Percentiles rank a stretch among this genome's conserved stretches.
These are phyloP conservation scores for Amylocarpus encephaloides DNA, from an alignment of 2,329 filamentous ascomycete species.

Conservation along the genomic window DNA sequence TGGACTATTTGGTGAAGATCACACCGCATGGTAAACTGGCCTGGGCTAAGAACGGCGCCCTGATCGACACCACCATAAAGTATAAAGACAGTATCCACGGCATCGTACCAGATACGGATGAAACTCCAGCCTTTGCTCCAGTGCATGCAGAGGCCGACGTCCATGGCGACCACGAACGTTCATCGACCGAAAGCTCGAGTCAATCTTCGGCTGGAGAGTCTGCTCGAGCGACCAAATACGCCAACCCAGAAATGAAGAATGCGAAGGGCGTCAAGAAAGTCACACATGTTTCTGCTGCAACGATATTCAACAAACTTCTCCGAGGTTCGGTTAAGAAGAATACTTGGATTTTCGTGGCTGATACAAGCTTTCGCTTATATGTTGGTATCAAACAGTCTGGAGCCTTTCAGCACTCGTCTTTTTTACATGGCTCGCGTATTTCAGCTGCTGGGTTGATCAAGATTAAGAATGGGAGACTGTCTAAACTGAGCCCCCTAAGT, in stretches of 20 bases:
- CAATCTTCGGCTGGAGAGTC: slow-evolving; percentile 40
- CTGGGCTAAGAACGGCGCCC: slow-evolving; percentile 76
- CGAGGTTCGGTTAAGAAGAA: slow-evolving; percentile 76
- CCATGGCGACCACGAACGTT: slow-evolving; percentile 11
- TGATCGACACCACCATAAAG: slow-evolving; percentile 68
- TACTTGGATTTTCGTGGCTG: slow-evolving; percentile 90
- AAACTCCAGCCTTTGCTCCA: slow-evolving; percentile 46
- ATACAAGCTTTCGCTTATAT: slow-evolving; percentile 79
- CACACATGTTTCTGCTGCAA: slow-evolving; percentile 62
- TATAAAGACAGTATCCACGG: slow-evolving; percentile 77
- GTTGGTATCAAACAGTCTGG: slow-evolving; percentile 86
- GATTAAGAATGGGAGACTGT: slow-evolving; percentile 73
- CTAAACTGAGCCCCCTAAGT: slow-evolving; percentile 61
- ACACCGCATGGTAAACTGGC: slow-evolving; percentile 69
- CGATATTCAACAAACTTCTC: slow-evolving; percentile 71
- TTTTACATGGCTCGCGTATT: slow-evolving; percentile 76
- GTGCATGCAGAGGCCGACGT: slow-evolving; percentile 20
- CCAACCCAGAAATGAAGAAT: slow-evolving; percentile 55
- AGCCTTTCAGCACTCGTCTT: slow-evolving; percentile 86
- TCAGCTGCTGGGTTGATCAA: slow-evolving; percentile 79
- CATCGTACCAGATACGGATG: slow-evolving; percentile 56
- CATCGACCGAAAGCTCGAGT: slow-evolving; percentile 9
- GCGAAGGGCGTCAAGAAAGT: slow-evolving; percentile 55
- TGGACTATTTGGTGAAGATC: slow-evolving; percentile 73
- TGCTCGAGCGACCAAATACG: slow-evolving; percentile 57